Percentiles rank a stretch among this genome's conserved stretches.
These are phyloP conservation scores for Ophiosphaerella narmari DNA, from an alignment of 2,329 filamentous ascomycete species.

Conservation along the genomic window DNA sequence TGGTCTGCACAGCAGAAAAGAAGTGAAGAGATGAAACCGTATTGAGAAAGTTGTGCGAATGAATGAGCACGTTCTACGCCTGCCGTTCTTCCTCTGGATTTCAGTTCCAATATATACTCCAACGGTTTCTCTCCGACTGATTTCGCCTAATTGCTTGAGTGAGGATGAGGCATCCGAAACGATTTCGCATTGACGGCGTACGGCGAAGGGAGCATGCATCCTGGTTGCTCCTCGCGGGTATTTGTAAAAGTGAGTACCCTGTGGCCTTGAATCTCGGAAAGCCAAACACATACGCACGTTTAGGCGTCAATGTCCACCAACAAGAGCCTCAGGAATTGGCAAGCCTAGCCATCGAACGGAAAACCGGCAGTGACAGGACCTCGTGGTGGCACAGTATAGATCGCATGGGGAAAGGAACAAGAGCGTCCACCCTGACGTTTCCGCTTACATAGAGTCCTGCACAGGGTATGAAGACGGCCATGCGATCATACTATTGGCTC, in stretches of 20 bases:
- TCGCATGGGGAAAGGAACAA: not conserved
- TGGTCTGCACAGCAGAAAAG: conserved; percentile 37
- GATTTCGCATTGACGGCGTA: conserved; percentile 20
- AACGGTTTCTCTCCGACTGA: conserved; percentile 4
- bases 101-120: conserved; percentile 32
- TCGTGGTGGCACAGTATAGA: not conserved
- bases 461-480: not conserved
- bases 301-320: conserved; percentile 18
- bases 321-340: conserved; percentile 9
- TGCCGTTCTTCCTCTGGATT: conserved; percentile 26
- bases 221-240: conserved; percentile 8
- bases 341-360: conserved; percentile 13
- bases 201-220: conserved; percentile 12
- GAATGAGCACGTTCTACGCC: conserved; percentile 42
- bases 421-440: not conserved
- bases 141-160: conserved; percentile 8
- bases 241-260: conserved; percentile 1
- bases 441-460: not conserved
- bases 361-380: conserved; percentile 2
- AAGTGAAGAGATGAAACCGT: conserved; percentile 26
- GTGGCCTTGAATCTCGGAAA: conserved; percentile 8
- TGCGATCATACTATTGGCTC: conserved; percentile 7
- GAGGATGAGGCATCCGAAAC: conserved; percentile 21
- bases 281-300: conserved; percentile 17
- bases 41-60: conserved; percentile 36